Conservation (phyloP, 768 basidiomycete genomes). For the Pleurotus salmoneostramineus region DNA sequence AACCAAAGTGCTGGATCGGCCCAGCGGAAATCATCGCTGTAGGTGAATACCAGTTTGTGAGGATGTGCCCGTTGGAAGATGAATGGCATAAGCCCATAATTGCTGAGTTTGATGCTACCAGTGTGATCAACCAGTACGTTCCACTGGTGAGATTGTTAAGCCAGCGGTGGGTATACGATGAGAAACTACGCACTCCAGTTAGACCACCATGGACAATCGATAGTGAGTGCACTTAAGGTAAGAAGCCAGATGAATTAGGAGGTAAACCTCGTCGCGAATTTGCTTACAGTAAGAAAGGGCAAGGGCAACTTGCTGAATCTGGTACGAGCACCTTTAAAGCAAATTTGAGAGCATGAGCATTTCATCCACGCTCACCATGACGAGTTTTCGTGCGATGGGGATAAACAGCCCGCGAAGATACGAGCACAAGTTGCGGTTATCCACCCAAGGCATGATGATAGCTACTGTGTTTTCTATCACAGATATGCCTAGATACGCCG, state of each 20-base stretch:
- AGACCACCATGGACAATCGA: slow-evolving; percentile 9
- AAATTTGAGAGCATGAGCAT: no score
- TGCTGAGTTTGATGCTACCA: not conserved
- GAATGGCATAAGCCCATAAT: no score
- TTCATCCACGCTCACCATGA: not conserved
- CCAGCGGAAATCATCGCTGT: no score
- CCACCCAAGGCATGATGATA: not conserved
- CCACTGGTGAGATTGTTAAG: slow-evolving; percentile 15
- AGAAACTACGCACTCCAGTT: slow-evolving; percentile 6
- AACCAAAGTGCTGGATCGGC: no score
- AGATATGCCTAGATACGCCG: not conserved
- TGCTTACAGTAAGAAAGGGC: slow-evolving; percentile 2
- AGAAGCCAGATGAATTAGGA: not conserved
- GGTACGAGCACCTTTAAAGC: not conserved
- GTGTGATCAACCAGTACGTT: slow-evolving; percentile 31
- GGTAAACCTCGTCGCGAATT: not conserved
- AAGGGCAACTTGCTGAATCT: not conserved
- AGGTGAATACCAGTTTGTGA: no score
- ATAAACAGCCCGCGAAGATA: not conserved
- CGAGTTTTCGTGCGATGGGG: not conserved
- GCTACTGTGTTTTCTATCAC: not conserved
- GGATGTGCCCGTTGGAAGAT: no score
- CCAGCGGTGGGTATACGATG: not conserved
- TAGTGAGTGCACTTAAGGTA: slow-evolving; percentile 6
- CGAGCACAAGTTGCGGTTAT: not conserved